Conservation (phyloP, 805 yeast species). For the Saccharomycopsis sp. region DNA sequence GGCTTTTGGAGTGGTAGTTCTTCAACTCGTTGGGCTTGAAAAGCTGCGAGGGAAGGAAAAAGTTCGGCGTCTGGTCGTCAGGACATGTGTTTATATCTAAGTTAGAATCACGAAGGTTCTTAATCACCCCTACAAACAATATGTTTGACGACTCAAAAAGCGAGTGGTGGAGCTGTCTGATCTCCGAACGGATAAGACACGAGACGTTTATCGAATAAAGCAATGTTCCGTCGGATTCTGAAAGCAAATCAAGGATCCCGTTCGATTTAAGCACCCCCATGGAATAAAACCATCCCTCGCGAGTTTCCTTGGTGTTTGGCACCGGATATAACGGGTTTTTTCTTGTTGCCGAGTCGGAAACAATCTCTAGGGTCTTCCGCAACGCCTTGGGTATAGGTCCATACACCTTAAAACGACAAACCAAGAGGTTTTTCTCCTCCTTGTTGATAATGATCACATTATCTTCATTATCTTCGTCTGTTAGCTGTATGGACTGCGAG, state of each 20-base stretch:
- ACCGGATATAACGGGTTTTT: constrained; percentile 14
- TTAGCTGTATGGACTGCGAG: constrained; percentile 21
- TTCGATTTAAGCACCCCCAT: constrained; percentile 63
- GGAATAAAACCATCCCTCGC: constrained; percentile 65
- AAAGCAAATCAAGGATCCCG: constrained; percentile 53
- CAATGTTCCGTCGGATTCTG: constrained; percentile 57
- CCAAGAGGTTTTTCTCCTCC: constrained; percentile 39
- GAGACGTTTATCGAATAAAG: constrained; percentile 54
- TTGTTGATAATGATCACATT: constrained; percentile 20
- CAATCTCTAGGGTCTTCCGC: constrained; percentile 10
- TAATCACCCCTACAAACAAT: constrained; percentile 50
- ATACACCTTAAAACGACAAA: constrained; percentile 57
- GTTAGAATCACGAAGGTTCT: constrained; percentile 39
- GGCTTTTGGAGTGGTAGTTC: constrained; percentile 9
- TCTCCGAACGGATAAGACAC: constrained; percentile 48
- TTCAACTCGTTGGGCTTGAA: constrained; percentile 14
- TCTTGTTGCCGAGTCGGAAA: constrained; percentile 2
- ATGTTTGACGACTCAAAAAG: constrained; percentile 53
- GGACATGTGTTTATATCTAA: constrained; percentile 14
- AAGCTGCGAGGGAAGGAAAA: constrained; percentile 14
- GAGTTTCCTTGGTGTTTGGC: constrained; percentile 10
- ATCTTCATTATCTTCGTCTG: constrained; percentile 18
- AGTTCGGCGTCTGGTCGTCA: constrained; percentile 7
- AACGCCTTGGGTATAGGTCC: constrained; percentile 46
- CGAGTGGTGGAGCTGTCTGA: constrained; percentile 57